Evolutionary conservation across 495 filamentous ascomycete species (phyloP).

Genomic region (Halenospora varia): DNA sequence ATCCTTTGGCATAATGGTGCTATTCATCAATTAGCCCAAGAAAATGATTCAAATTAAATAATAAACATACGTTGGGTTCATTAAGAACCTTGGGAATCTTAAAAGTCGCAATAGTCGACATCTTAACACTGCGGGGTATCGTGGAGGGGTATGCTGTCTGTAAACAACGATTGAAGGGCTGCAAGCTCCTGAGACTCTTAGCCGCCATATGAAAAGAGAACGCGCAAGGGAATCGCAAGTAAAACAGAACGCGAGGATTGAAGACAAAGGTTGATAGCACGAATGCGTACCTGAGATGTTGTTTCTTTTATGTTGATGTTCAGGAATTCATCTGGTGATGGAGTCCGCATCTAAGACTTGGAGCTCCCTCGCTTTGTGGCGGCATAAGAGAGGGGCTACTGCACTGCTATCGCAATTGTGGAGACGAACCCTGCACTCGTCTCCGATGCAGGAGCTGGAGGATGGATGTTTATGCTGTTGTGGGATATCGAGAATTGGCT

Average conservation of each 20-base stretch:
- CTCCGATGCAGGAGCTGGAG: constrained; percentile 2
- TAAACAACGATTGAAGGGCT: constrained; percentile 16
- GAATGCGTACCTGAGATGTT: constrained; percentile 7
- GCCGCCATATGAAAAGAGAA: constrained; percentile 16
- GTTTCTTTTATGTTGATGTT: constrained; percentile 1
- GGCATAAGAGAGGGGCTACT: constrained; percentile 10
- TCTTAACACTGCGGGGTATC: constrained; percentile 17
- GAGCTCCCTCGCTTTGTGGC: constrained; percentile 6
- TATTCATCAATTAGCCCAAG: constrained; percentile 30
- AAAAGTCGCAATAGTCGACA: constrained; percentile 48
- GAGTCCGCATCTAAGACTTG: background rate
- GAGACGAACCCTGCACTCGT: background rate
- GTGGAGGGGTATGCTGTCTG: background rate
- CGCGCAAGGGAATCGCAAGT: background rate
- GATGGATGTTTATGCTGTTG: no score
- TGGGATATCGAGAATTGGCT: no score
- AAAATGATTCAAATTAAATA: background rate
- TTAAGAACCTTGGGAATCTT: constrained; percentile 84
- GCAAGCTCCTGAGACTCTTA: constrained; percentile 19
- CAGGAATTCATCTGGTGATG: background rate
- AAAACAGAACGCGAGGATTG: no score
- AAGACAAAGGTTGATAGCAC: background rate
- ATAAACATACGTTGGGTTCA: constrained; percentile 78
- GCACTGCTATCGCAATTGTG: background rate
- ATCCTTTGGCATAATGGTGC: constrained; percentile 85